phyloP scores from a whole-genome alignment of 345 rosid genomes.

The Populus euphratica region DNA sequence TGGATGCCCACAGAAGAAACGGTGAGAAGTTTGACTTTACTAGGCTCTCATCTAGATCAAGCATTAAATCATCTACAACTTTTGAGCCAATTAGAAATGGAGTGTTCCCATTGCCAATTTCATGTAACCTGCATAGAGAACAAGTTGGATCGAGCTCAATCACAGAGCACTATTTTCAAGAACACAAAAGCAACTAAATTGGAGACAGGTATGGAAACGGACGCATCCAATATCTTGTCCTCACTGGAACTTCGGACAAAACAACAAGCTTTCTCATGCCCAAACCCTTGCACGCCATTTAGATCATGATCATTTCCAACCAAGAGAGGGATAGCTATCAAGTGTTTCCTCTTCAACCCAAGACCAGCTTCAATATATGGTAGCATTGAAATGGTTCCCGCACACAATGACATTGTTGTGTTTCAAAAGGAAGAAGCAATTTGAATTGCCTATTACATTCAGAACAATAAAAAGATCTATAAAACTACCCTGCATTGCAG shows the following conservation, averaged over 20 bases:
- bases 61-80: constrained; percentile 24
- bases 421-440: constrained; percentile 1
- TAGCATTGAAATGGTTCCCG: constrained; percentile 96
- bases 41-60: constrained; percentile 28
- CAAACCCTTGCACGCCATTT: constrained; percentile 77
- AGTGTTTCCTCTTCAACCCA: constrained; percentile 71
- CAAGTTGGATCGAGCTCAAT: constrained; percentile 11
- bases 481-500: not conserved
- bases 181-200: constrained; percentile 2
- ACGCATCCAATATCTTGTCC: constrained; percentile 68
- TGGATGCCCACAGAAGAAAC: constrained; percentile 90
- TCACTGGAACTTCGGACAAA: constrained; percentile 59
- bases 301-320: constrained; percentile 84
- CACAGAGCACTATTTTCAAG: constrained; percentile 4
- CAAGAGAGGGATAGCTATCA: constrained; percentile 80
- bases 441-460: not conserved
- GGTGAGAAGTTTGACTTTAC: constrained; percentile 55
- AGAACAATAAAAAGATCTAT: not conserved
- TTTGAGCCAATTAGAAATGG: constrained; percentile 28
- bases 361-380: constrained; percentile 77
- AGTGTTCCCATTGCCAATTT: constrained; percentile 48
- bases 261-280: constrained; percentile 64
- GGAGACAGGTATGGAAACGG: constrained; percentile 9
- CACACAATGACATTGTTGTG: constrained; percentile 26
- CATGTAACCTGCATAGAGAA: constrained; percentile 46